Conservation (phyloP, 176 grass and related monocot genomes). For the Eragrostis nindensis region DNA sequence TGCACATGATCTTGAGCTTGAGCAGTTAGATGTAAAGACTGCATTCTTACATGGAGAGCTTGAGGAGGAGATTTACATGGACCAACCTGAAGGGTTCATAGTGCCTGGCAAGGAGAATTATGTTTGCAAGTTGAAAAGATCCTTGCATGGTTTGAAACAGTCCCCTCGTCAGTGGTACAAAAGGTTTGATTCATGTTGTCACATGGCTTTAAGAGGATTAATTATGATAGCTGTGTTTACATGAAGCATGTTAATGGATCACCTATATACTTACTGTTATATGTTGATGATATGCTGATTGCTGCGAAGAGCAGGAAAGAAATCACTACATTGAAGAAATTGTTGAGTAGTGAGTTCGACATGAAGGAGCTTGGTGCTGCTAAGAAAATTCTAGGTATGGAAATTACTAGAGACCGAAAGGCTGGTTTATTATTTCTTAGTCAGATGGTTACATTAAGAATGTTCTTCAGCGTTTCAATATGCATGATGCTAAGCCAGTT, state of each 20-base stretch:
- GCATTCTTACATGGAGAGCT: not conserved
- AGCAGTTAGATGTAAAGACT: too few species aligned
- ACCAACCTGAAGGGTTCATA: too few species aligned
- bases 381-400: not conserved
- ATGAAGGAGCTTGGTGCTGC: too few species aligned
- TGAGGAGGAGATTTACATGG: not conserved
- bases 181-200: too few species aligned
- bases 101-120: too few species aligned
- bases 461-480: not conserved
- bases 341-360: too few species aligned
- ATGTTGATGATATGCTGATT: conserved; percentile 1
- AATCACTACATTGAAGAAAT: too few species aligned
- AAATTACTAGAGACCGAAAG: not conserved
- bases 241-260: conserved; percentile 13
- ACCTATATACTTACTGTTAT: conserved; percentile 11
- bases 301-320: too few species aligned
- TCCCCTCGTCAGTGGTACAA: too few species aligned
- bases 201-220: not conserved
- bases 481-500: not conserved
- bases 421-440: not conserved
- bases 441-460: not conserved
- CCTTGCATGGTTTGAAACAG: not conserved
- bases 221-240: conserved; percentile 16
- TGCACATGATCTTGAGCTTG: too few species aligned
- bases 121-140: not conserved